Percentiles rank a stretch among this genome's conserved stretches.
These are phyloP conservation scores for Prunella vulgaris DNA, from an alignment of 257 asterid species.

Conservation along the genomic window DNA sequence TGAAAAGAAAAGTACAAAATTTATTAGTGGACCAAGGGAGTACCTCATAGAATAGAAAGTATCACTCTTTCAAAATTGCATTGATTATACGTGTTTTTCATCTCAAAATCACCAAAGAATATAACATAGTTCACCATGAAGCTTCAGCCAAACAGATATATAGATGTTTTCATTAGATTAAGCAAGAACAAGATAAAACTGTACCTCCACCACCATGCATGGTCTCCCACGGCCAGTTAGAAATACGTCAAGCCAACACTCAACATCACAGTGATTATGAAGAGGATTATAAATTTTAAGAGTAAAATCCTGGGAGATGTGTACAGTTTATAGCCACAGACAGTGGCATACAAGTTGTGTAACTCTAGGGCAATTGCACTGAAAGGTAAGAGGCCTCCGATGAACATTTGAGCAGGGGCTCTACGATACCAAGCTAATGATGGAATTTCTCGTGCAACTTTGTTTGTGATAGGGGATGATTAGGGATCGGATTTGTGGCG, in stretches of 20 bases:
- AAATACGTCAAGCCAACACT: constrained; percentile 71
- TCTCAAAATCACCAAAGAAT: no score
- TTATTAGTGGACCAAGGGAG: no score
- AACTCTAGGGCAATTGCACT: constrained; percentile 72
- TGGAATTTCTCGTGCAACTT: constrained; percentile 51
- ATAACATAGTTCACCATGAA: no score
- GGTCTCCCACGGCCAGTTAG: constrained; percentile 72
- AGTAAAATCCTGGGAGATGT: constrained; percentile 48
- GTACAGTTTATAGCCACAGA: constrained; percentile 80
- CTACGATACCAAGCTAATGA: constrained; percentile 55
- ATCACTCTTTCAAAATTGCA: no score
- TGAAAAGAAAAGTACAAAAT: no score
- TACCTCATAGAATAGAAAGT: no score
- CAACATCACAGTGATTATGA: constrained; percentile 48
- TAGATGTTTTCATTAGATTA: no score
- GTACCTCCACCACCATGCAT: constrained; percentile 91
- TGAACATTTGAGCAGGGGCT: constrained; percentile 67
- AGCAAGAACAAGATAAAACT: background rate
- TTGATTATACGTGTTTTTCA: no score
- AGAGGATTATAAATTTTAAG: constrained; percentile 47
- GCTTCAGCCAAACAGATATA: no score
- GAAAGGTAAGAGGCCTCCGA: constrained; percentile 80
- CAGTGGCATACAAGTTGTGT: constrained; percentile 59
- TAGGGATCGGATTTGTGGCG: constrained; percentile 39
- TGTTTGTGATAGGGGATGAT: constrained; percentile 46